phyloP scores from a whole-genome alignment of 2,329 filamentous ascomycete species.

The Neopestalotiopsis sp. region DNA sequence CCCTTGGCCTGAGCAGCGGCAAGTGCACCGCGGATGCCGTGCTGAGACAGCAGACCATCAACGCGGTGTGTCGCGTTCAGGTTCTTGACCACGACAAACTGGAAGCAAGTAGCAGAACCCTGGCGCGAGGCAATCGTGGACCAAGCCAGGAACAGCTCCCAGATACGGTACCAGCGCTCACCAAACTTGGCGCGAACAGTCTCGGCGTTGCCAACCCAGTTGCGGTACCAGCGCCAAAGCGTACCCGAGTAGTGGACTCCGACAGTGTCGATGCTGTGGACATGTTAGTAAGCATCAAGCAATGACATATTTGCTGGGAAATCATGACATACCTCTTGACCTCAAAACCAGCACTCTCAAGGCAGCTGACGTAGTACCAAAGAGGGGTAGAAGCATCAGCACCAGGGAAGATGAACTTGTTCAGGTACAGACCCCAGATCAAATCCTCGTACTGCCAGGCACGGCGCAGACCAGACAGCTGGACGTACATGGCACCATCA shows the following conservation, averaged over 20 bases:
- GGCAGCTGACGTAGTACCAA: conserved; percentile 78
- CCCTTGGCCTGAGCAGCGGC: conserved; percentile 15
- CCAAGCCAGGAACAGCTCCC: conserved; percentile 90
- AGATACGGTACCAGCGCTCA: conserved; percentile 89
- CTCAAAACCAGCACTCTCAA: conserved; percentile 86
- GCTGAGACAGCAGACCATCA: conserved; percentile 74
- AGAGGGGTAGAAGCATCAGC: conserved; percentile 92
- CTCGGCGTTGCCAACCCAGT: conserved; percentile 91
- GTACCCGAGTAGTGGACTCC: conserved; percentile 95
- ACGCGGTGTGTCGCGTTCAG: conserved; percentile 85
- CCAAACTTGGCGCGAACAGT: conserved; percentile 94
- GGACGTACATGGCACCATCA: conserved; percentile 90
- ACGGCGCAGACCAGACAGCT: conserved; percentile 90
- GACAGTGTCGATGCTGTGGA: conserved; percentile 72
- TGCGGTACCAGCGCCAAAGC: conserved; percentile 95
- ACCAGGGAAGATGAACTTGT: conserved; percentile 97
- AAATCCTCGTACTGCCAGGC: conserved; percentile 96
- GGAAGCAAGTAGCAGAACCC: conserved; percentile 83
- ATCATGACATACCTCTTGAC: conserved; percentile 64
- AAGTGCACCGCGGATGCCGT: conserved; percentile 52
- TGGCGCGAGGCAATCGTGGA: conserved; percentile 85
- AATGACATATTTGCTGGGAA: not conserved
- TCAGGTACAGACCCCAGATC: conserved; percentile 97
- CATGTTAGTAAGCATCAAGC: not conserved
- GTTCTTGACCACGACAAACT: conserved; percentile 88